Percentiles rank a stretch among this genome's conserved stretches.
These are phyloP conservation scores for Seiridium unicorne DNA, from an alignment of 2,329 filamentous ascomycete genomes.

Conservation along the genomic window DNA sequence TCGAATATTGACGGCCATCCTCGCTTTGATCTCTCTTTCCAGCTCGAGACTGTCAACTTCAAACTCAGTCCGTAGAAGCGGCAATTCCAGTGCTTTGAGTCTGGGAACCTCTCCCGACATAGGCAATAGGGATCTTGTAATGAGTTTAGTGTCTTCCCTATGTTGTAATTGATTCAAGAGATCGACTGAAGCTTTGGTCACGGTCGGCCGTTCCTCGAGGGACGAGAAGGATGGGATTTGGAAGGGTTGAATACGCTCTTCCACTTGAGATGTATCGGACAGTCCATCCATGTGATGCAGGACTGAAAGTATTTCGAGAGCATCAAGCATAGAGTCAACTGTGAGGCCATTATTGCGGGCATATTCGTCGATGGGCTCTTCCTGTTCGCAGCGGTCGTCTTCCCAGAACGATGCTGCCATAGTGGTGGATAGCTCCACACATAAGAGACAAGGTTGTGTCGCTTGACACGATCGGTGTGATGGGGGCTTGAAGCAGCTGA, in stretches of 20 bases:
- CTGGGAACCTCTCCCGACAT: constrained; percentile 4
- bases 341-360: constrained; percentile 22
- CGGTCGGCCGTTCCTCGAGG: constrained; percentile 15
- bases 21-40: constrained; percentile 11
- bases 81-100: constrained; percentile 23
- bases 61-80: constrained; percentile 21
- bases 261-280: constrained; percentile 1
- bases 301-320: constrained; percentile 12
- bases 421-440: neutral
- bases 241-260: constrained; percentile 15
- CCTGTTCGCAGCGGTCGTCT: neutral
- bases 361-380: constrained; percentile 18
- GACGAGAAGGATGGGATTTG: constrained; percentile 12
- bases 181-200: constrained; percentile 14
- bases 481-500: neutral
- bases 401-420: neutral
- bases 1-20: constrained; percentile 4
- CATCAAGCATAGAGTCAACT: constrained; percentile 19
- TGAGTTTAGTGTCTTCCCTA: constrained; percentile 7
- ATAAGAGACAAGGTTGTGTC: neutral
- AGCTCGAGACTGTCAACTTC: constrained; percentile 25
- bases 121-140: constrained; percentile 1
- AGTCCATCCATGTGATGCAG: constrained; percentile 3
- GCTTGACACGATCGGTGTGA: no score
- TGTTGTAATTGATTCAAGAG: constrained; percentile 12